Conservation (phyloP, 352 stramenopile species). For the Elongisporangium anandrum region DNA sequence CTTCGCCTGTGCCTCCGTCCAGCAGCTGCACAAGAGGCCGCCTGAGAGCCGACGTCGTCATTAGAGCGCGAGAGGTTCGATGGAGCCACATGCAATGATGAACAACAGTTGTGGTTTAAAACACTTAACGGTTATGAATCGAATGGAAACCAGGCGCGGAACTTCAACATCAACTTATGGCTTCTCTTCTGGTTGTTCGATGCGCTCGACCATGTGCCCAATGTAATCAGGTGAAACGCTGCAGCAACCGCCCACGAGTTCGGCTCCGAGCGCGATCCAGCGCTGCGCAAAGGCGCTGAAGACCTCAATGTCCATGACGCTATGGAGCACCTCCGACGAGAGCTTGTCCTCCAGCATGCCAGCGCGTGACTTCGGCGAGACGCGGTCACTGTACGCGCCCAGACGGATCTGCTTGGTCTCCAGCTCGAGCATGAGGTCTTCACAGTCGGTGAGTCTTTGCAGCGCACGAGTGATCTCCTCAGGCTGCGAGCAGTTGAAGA, state of each 20-base stretch:
- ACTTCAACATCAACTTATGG: neutral
- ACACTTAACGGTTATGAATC: neutral
- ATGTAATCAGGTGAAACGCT: slow-evolving; percentile 84
- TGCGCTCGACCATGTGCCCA: slow-evolving; percentile 19
- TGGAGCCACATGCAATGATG: neutral
- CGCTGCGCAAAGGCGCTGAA: slow-evolving; percentile 69
- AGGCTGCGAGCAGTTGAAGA: slow-evolving; percentile 92
- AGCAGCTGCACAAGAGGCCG: slow-evolving; percentile 41
- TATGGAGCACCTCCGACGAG: slow-evolving; percentile 55
- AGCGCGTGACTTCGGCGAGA: slow-evolving; percentile 66
- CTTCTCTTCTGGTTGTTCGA: slow-evolving; percentile 4
- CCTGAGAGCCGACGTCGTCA: neutral
- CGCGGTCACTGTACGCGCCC: slow-evolving; percentile 86
- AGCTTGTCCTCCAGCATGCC: slow-evolving; percentile 69
- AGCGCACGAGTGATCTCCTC: slow-evolving; percentile 89
- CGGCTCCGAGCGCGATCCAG: slow-evolving; percentile 68
- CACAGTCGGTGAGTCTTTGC: slow-evolving; percentile 31
- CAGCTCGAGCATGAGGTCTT: slow-evolving; percentile 23
- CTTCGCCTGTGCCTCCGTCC: slow-evolving; percentile 88
- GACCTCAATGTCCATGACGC: slow-evolving; percentile 69
- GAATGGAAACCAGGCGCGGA: neutral
- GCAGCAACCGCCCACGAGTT: slow-evolving; percentile 89
- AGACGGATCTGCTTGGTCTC: slow-evolving; percentile 33
- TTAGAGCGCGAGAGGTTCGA: neutral
- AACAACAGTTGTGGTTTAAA: neutral